Conservation (phyloP, 2,329 filamentous ascomycete species). For the Clathrospora elynae region DNA sequence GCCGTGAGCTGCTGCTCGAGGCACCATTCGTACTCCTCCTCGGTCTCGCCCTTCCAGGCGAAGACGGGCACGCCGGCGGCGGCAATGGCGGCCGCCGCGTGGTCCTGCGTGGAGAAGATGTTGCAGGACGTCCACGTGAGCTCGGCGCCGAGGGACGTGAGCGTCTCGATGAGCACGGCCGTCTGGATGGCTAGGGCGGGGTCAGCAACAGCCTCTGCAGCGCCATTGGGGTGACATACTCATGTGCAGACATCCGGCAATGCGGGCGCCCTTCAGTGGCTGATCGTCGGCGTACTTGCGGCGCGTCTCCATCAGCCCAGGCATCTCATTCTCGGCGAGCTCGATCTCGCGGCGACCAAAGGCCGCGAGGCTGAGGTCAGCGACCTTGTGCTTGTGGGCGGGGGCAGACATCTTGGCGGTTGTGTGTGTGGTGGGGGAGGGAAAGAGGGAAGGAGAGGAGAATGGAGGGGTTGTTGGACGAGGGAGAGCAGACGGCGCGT, state of each 20-base stretch:
- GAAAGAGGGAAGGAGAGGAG: conserved; percentile 16
- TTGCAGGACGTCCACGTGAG: conserved; percentile 99
- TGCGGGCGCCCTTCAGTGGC: conserved; percentile 91
- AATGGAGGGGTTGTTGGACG: conserved; percentile 20
- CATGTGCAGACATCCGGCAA: conserved; percentile 99
- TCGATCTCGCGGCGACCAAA: conserved; percentile 99
- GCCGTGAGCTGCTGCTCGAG: conserved; percentile 95
- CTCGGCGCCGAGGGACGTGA: conserved; percentile 92
- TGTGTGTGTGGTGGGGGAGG: conserved; percentile 13
- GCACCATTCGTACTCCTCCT: conserved; percentile 99
- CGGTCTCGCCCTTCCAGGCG: conserved; percentile 88
- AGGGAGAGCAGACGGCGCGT: conserved; percentile 11
- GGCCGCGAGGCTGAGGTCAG: conserved; percentile 93
- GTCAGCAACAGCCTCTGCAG: conserved; percentile 15
- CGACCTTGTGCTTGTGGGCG: conserved; percentile 96
- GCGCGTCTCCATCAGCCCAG: conserved; percentile 95
- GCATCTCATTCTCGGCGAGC: conserved; percentile 90
- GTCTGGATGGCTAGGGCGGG: conserved; percentile 80
- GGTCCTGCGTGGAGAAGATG: conserved; percentile 99
- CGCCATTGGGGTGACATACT: conserved; percentile 54
- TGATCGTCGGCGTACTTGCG: conserved; percentile 89
- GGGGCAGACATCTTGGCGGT: conserved; percentile 68
- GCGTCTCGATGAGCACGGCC: conserved; percentile 97
- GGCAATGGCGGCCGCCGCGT: conserved; percentile 96
- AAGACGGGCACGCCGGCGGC: conserved; percentile 89